Evolutionary conservation across 2,329 filamentous ascomycete species (phyloP), one percentile per base, ranked within the genome.

Genomic region (Calonectria pteridis): DNA sequence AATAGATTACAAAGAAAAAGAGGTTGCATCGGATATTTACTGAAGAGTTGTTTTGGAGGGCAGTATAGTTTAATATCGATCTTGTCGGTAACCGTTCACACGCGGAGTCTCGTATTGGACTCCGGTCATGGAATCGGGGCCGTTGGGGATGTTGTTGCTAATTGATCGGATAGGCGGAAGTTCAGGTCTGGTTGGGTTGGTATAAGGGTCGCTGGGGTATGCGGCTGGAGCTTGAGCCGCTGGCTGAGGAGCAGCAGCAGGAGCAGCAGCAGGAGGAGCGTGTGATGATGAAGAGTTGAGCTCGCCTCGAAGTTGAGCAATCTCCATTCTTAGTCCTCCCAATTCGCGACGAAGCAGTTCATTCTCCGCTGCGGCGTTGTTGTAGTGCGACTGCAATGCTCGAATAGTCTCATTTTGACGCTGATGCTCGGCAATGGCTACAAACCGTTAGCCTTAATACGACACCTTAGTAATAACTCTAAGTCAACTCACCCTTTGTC

Each of bases 401-500:
- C 88, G 87, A 55, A 89, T 86, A 35, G 84, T 84, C 14, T 90
- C 90, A 33, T 80, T 81, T 71, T 91, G 89, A 58, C 89, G 87
- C 77, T 91, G 88, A 76, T 93, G 90, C 77, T 93, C 91, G 28
- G 88, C 86, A 72, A 93, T 93, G 23, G 91, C 91, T 92, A 74
- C 40, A n/a, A 31, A 2, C 18, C 16, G 68, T 78, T 73, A 80
- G 79, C 68, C 14, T 6, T 16, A 11, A 58, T 35, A 20, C 9
- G 28, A n/a, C 29, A 20, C 3, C 33, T 72, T 20, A 50, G 14
- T 7, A 33, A 43, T 23, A n/a, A 50, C 9, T 46, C 1, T n/a
- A 26, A 37, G 23, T 37, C 14, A 7, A 82, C 89, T 75, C 86
- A 96, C 94, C 94, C 88, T 96, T 96, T 3, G 94, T 95, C 20